Base-by-base conservation (phyloP, 2,329 filamentous ascomycete genomes). In the Gnomoniopsis sp. region DNA sequence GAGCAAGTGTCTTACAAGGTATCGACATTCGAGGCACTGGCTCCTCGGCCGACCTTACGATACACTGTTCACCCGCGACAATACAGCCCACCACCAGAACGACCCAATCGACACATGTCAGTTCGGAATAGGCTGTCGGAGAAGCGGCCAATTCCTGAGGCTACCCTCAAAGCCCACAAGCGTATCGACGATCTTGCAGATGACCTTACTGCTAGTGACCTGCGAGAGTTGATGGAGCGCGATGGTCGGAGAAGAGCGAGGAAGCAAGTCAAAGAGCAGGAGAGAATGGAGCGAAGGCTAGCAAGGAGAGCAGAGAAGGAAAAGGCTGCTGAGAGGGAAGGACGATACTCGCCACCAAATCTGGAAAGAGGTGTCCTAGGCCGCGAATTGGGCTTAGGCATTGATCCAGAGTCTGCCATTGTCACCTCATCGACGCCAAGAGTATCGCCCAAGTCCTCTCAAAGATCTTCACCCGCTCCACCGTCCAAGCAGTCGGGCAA, bases 201-300 rank as follows among this genome's bases (percentile, higher is more conserved):
- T 69, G 88, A 90, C 60, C 79, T 99, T 56, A 91, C 91, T 73
- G 89, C 95, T 3, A 85, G 88, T 54, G 93, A 91, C 65, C 72
- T 99, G 43, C 84, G 93, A 59, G 90, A 96, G 69, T 79, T 98
- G 33, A 88, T 99, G 84, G 95, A 99, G 67, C 81, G 95, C 60
- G 95, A 99, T 68, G 82, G 88, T 64, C 85, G 93, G 67, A 84
- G 95, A 58, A 86, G 83, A 64, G 90, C 96, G 65, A 86, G 86
- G 70, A 93, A 90, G 73, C 84, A 82, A 55, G 78, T 83, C 58
- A 80, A 81, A 41, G 88, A 93, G 22, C 84, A 86, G 62, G 86
- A 91, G 62, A 85, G 82, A 63, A 74, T 87, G 23, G 85, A 89
- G 64, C 81, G 82, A 55, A 85, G 83, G 59, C 74, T 95, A 23